Conservation (phyloP, 306 rosid genomes). For the Cucumis sativus region DNA sequence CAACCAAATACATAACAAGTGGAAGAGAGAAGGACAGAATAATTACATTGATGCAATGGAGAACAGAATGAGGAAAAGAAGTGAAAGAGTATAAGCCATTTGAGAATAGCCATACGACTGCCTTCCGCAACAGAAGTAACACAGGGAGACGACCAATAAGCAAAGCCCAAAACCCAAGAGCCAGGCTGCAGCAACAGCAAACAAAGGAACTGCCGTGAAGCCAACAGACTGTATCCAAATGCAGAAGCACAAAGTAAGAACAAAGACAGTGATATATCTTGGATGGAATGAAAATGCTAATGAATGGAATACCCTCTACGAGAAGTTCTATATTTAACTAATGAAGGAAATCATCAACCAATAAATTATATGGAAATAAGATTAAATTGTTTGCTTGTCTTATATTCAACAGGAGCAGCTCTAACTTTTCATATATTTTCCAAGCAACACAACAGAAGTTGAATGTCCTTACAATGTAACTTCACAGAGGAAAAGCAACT, state of each 20-base stretch:
- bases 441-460: neutral
- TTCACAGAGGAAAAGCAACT: neutral
- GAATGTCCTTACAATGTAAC: neutral
- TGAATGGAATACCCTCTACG: neutral
- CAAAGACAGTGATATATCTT: neutral
- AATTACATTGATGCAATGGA: conserved; percentile 29
- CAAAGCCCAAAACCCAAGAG: conserved; percentile 33
- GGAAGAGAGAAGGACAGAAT: conserved; percentile 1
- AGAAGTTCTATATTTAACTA: neutral
- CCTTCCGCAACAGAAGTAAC: conserved; percentile 22
- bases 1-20: neutral
- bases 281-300: neutral
- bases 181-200: conserved; percentile 37
- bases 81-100: conserved; percentile 30
- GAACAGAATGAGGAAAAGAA: conserved; percentile 29
- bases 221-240: conserved; percentile 34
- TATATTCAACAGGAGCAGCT: neutral
- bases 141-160: conserved; percentile 21
- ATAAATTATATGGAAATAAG: neutral
- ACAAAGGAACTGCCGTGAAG: conserved; percentile 42
- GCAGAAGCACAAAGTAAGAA: neutral
- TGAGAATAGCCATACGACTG: conserved; percentile 26
- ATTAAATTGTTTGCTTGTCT: neutral
- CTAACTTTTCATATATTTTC: neutral
- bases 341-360: neutral